Conservation (phyloP, 306 rosid genomes). For the Cyclanthera cordifolia region DNA sequence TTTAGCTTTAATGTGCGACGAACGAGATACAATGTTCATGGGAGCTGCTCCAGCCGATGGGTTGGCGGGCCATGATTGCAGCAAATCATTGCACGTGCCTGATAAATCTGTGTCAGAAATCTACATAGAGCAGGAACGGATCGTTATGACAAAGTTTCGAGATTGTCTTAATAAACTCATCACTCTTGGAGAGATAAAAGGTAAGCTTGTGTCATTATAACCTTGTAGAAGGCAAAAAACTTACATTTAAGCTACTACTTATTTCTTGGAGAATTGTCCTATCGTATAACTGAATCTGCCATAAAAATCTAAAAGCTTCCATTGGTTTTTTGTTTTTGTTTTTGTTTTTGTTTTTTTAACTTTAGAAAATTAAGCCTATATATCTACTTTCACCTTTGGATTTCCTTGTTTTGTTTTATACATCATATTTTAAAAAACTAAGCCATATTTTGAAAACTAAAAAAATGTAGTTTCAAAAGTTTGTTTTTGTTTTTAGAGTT, state of each 20-base stretch:
- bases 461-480: too few species aligned
- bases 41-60: slow-evolving; percentile 48
- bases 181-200: slow-evolving; percentile 74
- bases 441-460: too few species aligned
- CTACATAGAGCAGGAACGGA: slow-evolving; percentile 69
- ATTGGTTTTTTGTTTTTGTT: too few species aligned
- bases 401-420: too few species aligned
- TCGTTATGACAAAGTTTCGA: slow-evolving; percentile 62
- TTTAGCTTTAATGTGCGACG: slow-evolving; percentile 94
- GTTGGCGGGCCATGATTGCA: slow-evolving; percentile 35
- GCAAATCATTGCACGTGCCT: slow-evolving; percentile 36
- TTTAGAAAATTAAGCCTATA: too few species aligned
- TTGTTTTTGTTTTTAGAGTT: too few species aligned
- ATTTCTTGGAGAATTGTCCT: background rate
- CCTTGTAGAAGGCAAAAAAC: background rate
- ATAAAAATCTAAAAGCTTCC: background rate
- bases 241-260: background rate
- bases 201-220: slow-evolving; percentile 34
- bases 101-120: slow-evolving; percentile 61
- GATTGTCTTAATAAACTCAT: slow-evolving; percentile 75
- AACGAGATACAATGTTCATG: slow-evolving; percentile 76
- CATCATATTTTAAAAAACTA: too few species aligned
- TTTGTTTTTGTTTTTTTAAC: too few species aligned
- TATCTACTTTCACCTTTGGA: too few species aligned
- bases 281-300: background rate